phyloP scores from a whole-genome alignment of 164 flowering plant species.

The Nymphaea colorata region DNA sequence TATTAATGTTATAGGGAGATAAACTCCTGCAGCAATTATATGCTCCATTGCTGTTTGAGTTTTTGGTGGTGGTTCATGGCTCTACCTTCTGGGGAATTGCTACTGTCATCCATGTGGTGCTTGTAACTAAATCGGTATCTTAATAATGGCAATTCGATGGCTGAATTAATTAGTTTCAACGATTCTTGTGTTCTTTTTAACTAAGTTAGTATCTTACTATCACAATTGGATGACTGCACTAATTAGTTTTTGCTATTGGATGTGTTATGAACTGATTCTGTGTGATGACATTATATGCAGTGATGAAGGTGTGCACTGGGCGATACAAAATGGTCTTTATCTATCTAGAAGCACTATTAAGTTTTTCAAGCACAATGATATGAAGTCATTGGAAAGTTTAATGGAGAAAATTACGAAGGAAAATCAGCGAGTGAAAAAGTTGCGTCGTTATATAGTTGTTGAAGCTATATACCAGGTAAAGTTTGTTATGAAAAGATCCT shows the following conservation, averaged over 20 bases:
- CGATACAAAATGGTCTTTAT: conserved; percentile 93
- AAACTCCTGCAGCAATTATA: neutral
- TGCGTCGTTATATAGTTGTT: conserved; percentile 90
- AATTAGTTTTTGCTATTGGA: too few relatives aligned
- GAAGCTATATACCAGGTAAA: conserved; percentile 98
- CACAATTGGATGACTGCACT: too few relatives aligned
- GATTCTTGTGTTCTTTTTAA: too few relatives aligned
- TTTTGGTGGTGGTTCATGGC: neutral
- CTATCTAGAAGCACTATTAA: conserved; percentile 90
- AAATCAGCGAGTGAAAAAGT: conserved; percentile 62
- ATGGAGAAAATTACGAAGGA: conserved; percentile 60
- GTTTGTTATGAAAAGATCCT: neutral
- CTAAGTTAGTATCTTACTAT: too few relatives aligned
- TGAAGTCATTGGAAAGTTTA: conserved; percentile 58
- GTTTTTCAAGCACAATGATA: conserved; percentile 94
- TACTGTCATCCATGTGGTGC: neutral
- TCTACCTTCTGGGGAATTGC: neutral
- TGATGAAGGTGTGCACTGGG: conserved; percentile 99
- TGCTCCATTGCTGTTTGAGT: neutral
- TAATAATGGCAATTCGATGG: too few relatives aligned
- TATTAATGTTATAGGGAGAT: too few relatives aligned
- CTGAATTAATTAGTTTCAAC: too few relatives aligned
- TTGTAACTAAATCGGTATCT: too few relatives aligned
- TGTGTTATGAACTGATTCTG: neutral
- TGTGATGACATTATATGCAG: conserved; percentile 20